Evolutionary conservation across 495 filamentous ascomycete species (phyloP), one percentile per base, ranked within the genome.

Genomic region (Neurospora pannonica): DNA sequence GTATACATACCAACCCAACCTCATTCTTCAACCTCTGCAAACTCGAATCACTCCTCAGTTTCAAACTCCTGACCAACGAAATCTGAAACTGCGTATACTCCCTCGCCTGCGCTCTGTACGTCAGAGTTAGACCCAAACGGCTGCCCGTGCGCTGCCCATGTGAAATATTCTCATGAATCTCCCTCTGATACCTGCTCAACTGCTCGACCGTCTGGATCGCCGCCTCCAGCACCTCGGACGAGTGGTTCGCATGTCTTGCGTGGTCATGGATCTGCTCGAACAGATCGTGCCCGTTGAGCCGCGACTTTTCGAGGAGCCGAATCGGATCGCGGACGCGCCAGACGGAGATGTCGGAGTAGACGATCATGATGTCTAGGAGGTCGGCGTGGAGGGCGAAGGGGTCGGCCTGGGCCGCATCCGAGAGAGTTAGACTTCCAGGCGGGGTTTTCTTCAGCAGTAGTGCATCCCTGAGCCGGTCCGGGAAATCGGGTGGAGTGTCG

Each of bases 321-420:
- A 79, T 75, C 3, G 77, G 77, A 71, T 79, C 77, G 9, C 77
- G 76, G 1, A 79, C 67, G 0, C 77, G 36, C 77, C 77, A 79
- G 19, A 79, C 77, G 0, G 77, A 70, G 39, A 79, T 69, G 36
- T 79, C 77, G 8, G 42, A 72, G 42, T 77, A 74, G 3, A 75
- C 70, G n/a, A 75, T 67, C 38, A 77, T 46, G 31, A 71, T 71
- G 43, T 79, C 77, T 31, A 77, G 34, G n/a, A 79, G 43, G 70
- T 36, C n/a, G 21, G 74, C 42, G 48, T 79, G 77, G 76, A 79
- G 71, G 31, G 73, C 74, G 60, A 76, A 75, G 1, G 77, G 77
- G 39, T 79, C 77, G 31, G 24, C 54, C 34, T 34, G 21, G 24
- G 54, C 24, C 0, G 54, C 28, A 1, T 62, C 24, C 1, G 5